Percentiles rank a stretch among this genome's conserved stretches.
These are phyloP conservation scores for Carallia brachiata DNA, from an alignment of 345 rosid species.

Conservation along the genomic window DNA sequence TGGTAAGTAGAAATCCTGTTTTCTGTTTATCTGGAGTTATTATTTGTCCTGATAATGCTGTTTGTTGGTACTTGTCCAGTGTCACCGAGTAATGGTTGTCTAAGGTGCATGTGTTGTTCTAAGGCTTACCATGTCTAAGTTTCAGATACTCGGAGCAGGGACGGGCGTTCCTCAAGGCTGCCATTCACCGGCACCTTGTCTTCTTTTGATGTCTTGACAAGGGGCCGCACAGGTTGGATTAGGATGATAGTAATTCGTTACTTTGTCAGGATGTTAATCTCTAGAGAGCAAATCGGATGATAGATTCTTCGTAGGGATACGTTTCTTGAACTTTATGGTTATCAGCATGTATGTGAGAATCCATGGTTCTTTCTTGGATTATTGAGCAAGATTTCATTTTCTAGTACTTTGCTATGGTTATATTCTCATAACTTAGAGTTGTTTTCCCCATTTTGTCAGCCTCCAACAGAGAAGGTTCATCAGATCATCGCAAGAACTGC, in stretches of 20 bases:
- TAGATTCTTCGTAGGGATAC: slow-evolving; percentile 55
- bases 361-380: slow-evolving; percentile 24
- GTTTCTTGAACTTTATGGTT: slow-evolving; percentile 61
- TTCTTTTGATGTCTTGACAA: slow-evolving; percentile 90
- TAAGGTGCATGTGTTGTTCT: slow-evolving; percentile 84
- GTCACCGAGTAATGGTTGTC: slow-evolving; percentile 58
- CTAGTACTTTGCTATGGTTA: background rate
- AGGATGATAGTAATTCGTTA: slow-evolving; percentile 65
- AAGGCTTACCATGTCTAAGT: slow-evolving; percentile 99
- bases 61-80: slow-evolving; percentile 45
- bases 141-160: slow-evolving; percentile 99
- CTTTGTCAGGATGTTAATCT: slow-evolving; percentile 49
- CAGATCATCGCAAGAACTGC: slow-evolving; percentile 93
- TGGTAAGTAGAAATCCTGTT: slow-evolving; percentile 53
- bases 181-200: slow-evolving; percentile 84
- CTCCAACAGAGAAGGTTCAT: slow-evolving; percentile 86
- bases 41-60: slow-evolving; percentile 27
- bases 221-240: slow-evolving; percentile 97
- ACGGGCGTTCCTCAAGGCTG: slow-evolving; percentile 67
- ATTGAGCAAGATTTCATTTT: slow-evolving; percentile 24
- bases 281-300: slow-evolving; percentile 55
- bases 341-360: slow-evolving; percentile 48
- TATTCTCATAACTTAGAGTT: slow-evolving; percentile 28
- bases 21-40: slow-evolving; percentile 14
- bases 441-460: slow-evolving; percentile 50